These are phyloP conservation scores for Ophiocordyceps sinensis DNA, from an alignment of 2,329 filamentous ascomycete species.

Conservation along the genomic window DNA sequence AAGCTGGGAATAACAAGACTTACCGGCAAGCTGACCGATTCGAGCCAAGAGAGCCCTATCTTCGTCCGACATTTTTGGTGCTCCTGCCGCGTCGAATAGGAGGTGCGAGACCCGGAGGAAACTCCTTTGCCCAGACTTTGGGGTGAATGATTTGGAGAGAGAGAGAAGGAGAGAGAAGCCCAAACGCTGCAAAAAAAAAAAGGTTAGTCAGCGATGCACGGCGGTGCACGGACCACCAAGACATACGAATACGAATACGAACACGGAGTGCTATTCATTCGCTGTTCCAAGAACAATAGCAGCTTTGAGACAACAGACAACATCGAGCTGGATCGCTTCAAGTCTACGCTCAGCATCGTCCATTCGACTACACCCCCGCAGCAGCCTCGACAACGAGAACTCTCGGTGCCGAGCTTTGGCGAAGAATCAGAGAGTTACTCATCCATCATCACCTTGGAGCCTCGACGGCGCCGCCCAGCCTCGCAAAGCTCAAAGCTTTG, in stretches of 20 bases:
- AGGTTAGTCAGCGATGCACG: too few relatives aligned
- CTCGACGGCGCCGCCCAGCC: too few relatives aligned
- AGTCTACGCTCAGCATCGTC: too few relatives aligned
- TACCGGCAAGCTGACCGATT: constrained; percentile 38
- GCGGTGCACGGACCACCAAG: too few relatives aligned
- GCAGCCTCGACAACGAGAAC: neutral
- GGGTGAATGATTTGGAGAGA: neutral
- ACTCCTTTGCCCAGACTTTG: neutral
- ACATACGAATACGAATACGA: too few relatives aligned
- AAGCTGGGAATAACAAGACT: constrained; percentile 4
- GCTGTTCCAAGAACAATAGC: too few relatives aligned
- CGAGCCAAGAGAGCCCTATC: constrained; percentile 37
- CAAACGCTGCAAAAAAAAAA: too few relatives aligned
- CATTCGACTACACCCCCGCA: neutral
- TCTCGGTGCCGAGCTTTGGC: neutral
- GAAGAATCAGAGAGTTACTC: neutral
- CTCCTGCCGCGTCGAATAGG: neutral
- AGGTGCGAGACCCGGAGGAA: neutral
- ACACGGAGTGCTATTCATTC: too few relatives aligned
- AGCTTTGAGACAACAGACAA: too few relatives aligned
- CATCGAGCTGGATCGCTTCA: too few relatives aligned
- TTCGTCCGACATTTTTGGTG: constrained; percentile 27
- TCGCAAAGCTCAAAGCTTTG: too few relatives aligned
- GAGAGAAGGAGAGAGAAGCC: neutral
- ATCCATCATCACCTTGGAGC: neutral